Evolutionary conservation across 768 basidiomycete genomes (phyloP).

Genomic region (Kwoniella pini): DNA sequence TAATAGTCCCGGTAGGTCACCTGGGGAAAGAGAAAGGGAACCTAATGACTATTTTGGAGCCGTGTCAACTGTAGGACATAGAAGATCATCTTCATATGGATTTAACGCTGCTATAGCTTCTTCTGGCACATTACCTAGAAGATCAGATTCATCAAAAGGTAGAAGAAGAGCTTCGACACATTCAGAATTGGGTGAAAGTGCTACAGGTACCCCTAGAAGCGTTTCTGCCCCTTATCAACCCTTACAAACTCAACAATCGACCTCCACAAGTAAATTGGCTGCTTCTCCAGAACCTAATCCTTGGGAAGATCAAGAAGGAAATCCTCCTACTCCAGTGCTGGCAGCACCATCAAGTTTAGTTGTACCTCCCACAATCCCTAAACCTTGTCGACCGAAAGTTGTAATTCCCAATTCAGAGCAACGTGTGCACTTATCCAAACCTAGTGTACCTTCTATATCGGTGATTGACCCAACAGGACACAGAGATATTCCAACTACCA

Average conservation of each 20-base stretch:
- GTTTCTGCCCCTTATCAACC: conserved; percentile 2
- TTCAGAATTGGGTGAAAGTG: not conserved
- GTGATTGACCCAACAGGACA: conserved; percentile 49
- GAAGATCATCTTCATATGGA: conserved; percentile 19
- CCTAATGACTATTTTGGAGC: conserved; percentile 46
- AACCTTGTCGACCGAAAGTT: conserved; percentile 19
- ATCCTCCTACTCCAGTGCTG: conserved; percentile 15
- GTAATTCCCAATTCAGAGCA: conserved; percentile 15
- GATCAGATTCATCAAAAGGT: not conserved
- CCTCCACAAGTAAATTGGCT: not conserved
- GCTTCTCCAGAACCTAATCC: conserved; percentile 33
- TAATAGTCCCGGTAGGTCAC: conserved; percentile 20
- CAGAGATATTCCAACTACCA: not conserved
- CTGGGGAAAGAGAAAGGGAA: conserved; percentile 12
- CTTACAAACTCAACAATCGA: not conserved
- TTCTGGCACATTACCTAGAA: not conserved
- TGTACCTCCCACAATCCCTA: not conserved
- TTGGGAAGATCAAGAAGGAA: conserved; percentile 35
- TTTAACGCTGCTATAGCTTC: conserved; percentile 5
- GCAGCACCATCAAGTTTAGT: not conserved
- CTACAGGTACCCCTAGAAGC: not conserved
- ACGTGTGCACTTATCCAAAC: conserved; percentile 5
- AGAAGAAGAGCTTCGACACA: conserved; percentile 11
- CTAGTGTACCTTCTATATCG: conserved; percentile 37
- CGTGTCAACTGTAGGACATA: conserved; percentile 6